phyloP scores from a whole-genome alignment of 2,329 filamentous ascomycete genomes.

The Exophiala sideris region DNA sequence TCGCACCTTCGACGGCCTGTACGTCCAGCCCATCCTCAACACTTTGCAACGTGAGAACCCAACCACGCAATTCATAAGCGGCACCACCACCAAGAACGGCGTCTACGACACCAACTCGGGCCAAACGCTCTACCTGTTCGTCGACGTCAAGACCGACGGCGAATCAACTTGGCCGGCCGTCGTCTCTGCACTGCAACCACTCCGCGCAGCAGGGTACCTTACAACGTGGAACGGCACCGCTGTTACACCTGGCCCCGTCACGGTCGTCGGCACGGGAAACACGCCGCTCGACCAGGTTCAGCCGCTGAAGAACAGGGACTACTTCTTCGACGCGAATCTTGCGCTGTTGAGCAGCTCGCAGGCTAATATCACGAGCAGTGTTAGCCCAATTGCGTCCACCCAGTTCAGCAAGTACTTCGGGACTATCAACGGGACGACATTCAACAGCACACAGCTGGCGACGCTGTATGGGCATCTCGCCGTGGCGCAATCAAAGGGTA shows the following conservation, averaged over 20 bases:
- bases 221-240: slow-evolving; percentile 50
- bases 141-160: slow-evolving; percentile 62
- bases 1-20: slow-evolving; percentile 42
- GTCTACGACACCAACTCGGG: slow-evolving; percentile 56
- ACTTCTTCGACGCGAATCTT: slow-evolving; percentile 61
- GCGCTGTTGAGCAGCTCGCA: slow-evolving; percentile 44
- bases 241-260: slow-evolving; percentile 51
- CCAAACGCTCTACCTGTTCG: slow-evolving; percentile 63
- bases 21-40: slow-evolving; percentile 51
- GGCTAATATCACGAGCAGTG: slow-evolving; percentile 45
- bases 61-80: slow-evolving; percentile 45
- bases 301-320: slow-evolving; percentile 46
- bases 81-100: slow-evolving; percentile 54
- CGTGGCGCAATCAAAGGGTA: slow-evolving; percentile 54
- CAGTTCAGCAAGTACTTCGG: slow-evolving; percentile 47
- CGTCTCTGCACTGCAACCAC: slow-evolving; percentile 54
- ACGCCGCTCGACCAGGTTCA: slow-evolving; percentile 49
- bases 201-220: slow-evolving; percentile 53
- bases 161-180: slow-evolving; percentile 55
- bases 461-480: slow-evolving; percentile 52
- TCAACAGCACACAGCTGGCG: slow-evolving; percentile 48
- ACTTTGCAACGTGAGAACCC: slow-evolving; percentile 57
- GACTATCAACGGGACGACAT: slow-evolving; percentile 40
- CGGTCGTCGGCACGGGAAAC: slow-evolving; percentile 62
- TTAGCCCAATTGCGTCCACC: slow-evolving; percentile 55